Conservation (phyloP, 2,329 filamentous ascomycete species). For the Cercospora janseana region DNA sequence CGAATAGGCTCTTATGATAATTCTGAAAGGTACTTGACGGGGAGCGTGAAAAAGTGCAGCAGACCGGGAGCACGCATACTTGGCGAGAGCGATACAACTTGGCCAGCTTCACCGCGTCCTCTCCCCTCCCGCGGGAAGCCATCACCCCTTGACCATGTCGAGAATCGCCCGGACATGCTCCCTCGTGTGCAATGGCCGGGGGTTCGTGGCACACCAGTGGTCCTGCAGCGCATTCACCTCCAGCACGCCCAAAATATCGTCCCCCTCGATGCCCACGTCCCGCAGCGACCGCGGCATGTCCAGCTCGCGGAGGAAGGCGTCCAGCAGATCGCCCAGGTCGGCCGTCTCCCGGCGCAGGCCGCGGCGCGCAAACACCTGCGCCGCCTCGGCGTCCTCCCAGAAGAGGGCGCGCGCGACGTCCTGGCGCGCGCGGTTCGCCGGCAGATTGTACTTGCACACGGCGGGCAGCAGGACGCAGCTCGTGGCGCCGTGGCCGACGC, state of each 20-base stretch:
- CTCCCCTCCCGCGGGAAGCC: too few relatives aligned
- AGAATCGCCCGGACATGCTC: constrained; percentile 55
- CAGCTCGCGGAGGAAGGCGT: constrained; percentile 51
- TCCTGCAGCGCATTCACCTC: constrained; percentile 53
- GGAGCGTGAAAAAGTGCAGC: too few relatives aligned
- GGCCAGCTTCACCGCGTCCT: too few relatives aligned
- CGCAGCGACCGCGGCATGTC: constrained; percentile 55
- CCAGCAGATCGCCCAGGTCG: constrained; percentile 54
- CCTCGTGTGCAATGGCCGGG: constrained; percentile 49
- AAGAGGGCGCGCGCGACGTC: constrained; percentile 43
- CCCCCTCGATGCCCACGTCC: constrained; percentile 52
- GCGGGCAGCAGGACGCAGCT: constrained; percentile 56
- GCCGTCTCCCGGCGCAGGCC: constrained; percentile 32
- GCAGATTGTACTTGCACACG: constrained; percentile 56
- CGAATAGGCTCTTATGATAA: too few relatives aligned
- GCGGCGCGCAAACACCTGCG: constrained; percentile 37
- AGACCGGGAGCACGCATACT: too few relatives aligned
- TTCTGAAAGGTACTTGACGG: too few relatives aligned
- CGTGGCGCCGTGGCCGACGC: constrained; percentile 61
- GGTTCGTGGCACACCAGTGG: constrained; percentile 52
- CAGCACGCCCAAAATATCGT: constrained; percentile 49
- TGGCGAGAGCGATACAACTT: too few relatives aligned
- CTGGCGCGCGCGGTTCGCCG: constrained; percentile 45
- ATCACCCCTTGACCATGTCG: constrained; percentile 35
- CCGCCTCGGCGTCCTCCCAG: constrained; percentile 40